These are phyloP conservation scores for Penicillium crystallinum DNA, from an alignment of 495 filamentous ascomycete genomes.

Conservation along the genomic window DNA sequence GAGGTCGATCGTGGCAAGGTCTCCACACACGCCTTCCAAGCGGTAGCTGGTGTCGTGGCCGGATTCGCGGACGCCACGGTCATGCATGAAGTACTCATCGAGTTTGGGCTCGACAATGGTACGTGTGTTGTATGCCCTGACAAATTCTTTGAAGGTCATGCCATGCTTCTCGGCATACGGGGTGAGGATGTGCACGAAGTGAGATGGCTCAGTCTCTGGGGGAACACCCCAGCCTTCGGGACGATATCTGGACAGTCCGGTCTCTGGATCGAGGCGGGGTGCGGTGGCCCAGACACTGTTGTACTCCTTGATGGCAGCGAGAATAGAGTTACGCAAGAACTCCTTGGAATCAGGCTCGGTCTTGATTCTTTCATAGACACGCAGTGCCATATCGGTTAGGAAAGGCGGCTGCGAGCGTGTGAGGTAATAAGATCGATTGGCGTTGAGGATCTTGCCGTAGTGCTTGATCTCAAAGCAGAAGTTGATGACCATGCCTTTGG, in stretches of 20 bases:
- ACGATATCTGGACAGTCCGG: slow-evolving; percentile 85
- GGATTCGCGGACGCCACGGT: slow-evolving; percentile 91
- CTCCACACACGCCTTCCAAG: slow-evolving; percentile 77
- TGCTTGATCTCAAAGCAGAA: slow-evolving; percentile 98
- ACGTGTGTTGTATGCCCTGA: slow-evolving; percentile 75
- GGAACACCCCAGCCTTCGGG: slow-evolving; percentile 86
- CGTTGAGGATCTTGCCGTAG: slow-evolving; percentile 97
- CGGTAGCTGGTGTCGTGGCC: slow-evolving; percentile 95
- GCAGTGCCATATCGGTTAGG: slow-evolving; percentile 92
- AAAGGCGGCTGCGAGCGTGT: slow-evolving; percentile 92
- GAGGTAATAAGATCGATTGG: slow-evolving; percentile 92
- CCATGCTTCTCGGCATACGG: slow-evolving; percentile 83
- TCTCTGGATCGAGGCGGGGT: slow-evolving; percentile 71
- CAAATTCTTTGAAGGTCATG: slow-evolving; percentile 76
- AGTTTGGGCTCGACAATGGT: slow-evolving; percentile 78
- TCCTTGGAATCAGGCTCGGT: slow-evolving; percentile 69
- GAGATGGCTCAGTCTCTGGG: slow-evolving; percentile 85
- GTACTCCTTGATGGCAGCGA: slow-evolving; percentile 97
- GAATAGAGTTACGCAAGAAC: slow-evolving; percentile 69
- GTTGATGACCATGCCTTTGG: slow-evolving; percentile 88
- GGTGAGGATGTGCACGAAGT: slow-evolving; percentile 80
- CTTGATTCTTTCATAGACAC: slow-evolving; percentile 82
- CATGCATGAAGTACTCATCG: slow-evolving; percentile 92
- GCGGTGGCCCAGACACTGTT: slow-evolving; percentile 80
- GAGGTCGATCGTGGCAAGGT: slow-evolving; percentile 89